Base-by-base conservation (phyloP, 352 stramenopile species). In the Aphanomyces invadans region DNA sequence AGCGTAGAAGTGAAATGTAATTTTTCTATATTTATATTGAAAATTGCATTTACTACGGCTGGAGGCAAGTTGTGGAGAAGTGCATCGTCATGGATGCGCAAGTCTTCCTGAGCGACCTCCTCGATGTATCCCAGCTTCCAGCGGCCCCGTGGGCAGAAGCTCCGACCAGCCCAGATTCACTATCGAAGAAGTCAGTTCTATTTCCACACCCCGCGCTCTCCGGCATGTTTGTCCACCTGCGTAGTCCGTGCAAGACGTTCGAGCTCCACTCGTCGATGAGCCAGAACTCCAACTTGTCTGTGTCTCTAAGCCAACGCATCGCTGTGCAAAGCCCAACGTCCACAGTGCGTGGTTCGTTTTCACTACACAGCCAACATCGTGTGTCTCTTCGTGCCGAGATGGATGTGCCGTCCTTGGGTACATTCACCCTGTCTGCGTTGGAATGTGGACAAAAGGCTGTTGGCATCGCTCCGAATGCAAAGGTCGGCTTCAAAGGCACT, bases 361-460 rank as follows among this genome's bases (percentile, higher is more conserved):
- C 60, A 15, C 46, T 67, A 31, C 60, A 67, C 21, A 67, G 60
- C 26, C 42, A 67, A 23, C 60, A 67, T 28, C 60, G 60, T 3
- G 4, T 67, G 19, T 67, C 60, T 11, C 49, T 67, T 26, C 48
- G 60, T 23, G 42, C 60, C 29, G 60, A 67, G 45, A 49, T 67
- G 38, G 60, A 25, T 19, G 9, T 57, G 12, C 42, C 60, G 15
- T 26, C n/a, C 29, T 11, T 55, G 4, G 60, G 60, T 15, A 67
- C 60, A 11, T 67, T 67, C 33, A 67, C 60, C 15, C 42, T 67
- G 4, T 67, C 60, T 10, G 60, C 60, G 2, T 25, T 67, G 10
- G 60, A 67, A 51, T 67, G 60, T 46, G 60, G 60, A 9, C 60
- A 67, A 25, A 67, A 67, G 28, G 60, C 60, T 17, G 60, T 67